These are phyloP conservation scores for Neurospora sp. DNA, from an alignment of 495 filamentous ascomycete species.

Conservation along the genomic window DNA sequence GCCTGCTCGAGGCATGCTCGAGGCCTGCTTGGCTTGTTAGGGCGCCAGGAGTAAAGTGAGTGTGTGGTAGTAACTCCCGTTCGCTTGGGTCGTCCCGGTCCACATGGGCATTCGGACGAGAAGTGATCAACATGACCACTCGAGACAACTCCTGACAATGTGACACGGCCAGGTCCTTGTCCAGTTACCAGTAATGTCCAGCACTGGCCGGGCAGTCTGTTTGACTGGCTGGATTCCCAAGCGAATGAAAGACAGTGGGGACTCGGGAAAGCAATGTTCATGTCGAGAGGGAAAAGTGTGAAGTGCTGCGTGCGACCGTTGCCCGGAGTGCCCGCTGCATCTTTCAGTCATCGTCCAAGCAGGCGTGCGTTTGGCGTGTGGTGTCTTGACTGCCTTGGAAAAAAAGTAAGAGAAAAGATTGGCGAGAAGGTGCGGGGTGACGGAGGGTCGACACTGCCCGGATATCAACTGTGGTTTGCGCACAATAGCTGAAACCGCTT, in stretches of 20 bases:
- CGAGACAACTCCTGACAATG: not conserved
- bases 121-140: not conserved
- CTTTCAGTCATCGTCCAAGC: not conserved
- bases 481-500: not conserved
- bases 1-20: not conserved
- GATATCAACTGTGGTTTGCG: not conserved
- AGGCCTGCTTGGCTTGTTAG: not conserved
- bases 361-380: not conserved
- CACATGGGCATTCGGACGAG: not conserved
- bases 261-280: not conserved
- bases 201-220: not conserved
- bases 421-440: not conserved
- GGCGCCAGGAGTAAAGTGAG: not conserved
- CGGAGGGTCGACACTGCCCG: not conserved
- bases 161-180: not conserved
- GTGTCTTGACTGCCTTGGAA: not conserved
- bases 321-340: not conserved
- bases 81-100: not conserved
- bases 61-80: not conserved
- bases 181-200: not conserved
- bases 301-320: not conserved
- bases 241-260: not conserved
- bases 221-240: not conserved
- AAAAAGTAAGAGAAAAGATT: not conserved
- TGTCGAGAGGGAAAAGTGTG: not conserved